Evolutionary conservation across 768 basidiomycete genomes (phyloP).

Genomic region (Tulasnella sp.): DNA sequence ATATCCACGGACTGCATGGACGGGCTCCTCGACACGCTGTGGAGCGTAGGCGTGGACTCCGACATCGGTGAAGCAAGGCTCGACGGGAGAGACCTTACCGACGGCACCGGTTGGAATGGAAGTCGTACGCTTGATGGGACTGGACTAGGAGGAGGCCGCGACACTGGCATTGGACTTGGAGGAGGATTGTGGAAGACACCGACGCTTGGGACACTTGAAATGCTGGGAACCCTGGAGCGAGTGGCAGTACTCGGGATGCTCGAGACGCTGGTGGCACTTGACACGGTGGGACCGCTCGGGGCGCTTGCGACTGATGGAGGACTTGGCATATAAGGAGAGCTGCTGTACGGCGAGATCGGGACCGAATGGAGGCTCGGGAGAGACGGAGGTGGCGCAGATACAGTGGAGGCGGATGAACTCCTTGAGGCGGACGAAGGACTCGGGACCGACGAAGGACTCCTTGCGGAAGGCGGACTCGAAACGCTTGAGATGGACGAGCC

Average conservation of each 20-base stretch:
- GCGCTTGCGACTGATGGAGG: neutral
- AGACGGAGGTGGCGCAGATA: too few relatives aligned
- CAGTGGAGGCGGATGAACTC: too few relatives aligned
- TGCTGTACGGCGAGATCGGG: too few relatives aligned
- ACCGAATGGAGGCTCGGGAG: too few relatives aligned
- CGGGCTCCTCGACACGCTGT: neutral
- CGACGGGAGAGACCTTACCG: neutral
- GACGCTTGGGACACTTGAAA: neutral
- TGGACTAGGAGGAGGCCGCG: neutral
- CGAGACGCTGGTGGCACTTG: neutral
- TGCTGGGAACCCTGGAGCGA: neutral
- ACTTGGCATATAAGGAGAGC: too few relatives aligned
- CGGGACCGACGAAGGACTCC: too few relatives aligned
- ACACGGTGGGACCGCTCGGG: neutral
- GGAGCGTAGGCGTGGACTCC: neutral
- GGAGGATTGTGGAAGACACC: neutral
- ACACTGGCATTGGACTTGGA: neutral
- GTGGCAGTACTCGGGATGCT: neutral
- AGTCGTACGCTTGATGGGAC: neutral
- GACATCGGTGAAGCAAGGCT: neutral
- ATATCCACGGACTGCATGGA: neutral
- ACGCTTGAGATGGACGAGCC: neutral
- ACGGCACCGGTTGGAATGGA: neutral
- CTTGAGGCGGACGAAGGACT: too few relatives aligned
- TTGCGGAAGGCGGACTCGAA: too few relatives aligned